Percentiles rank a stretch among this genome's conserved stretches.
phyloP scores from a whole-genome alignment of 192 early-diverging fungal species.

The Chytriomyces sp. region DNA sequence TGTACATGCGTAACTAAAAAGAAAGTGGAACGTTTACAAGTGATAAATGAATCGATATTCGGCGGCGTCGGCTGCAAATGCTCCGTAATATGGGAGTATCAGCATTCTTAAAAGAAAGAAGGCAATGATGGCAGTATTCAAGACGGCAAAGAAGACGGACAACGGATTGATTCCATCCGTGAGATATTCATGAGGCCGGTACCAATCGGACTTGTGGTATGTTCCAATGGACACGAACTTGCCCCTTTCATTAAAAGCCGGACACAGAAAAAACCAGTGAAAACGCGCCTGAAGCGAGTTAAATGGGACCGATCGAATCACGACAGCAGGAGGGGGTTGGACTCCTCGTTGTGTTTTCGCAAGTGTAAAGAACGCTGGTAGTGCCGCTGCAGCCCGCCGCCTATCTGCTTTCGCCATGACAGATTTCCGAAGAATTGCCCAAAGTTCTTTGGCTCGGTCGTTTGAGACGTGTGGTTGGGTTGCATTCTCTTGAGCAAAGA shows the following conservation, averaged over 20 bases:
- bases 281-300: not conserved
- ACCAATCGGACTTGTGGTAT: not conserved
- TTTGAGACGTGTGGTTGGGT: no score
- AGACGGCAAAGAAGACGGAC: not conserved
- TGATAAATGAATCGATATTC: not conserved
- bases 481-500: no score
- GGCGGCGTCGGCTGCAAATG: not conserved
- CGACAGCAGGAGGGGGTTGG: no score
- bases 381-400: no score
- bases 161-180: slow-evolving; percentile 1
- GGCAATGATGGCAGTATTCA: no score
- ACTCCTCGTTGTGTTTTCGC: no score
- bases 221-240: not conserved
- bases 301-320: no score
- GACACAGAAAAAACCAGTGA: slow-evolving; percentile 1
- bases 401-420: no score
- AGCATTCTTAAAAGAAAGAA: not conserved
- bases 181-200: not conserved
- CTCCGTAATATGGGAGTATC: not conserved
- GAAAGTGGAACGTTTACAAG: not conserved
- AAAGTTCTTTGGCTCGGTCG: no score
- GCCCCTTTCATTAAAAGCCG: slow-evolving; percentile 17
- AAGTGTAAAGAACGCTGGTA: no score
- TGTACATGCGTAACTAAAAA: not conserved
- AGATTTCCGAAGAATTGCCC: no score